Percentiles rank a stretch among this genome's conserved stretches.
phyloP scores from a whole-genome alignment of 495 filamentous ascomycete genomes.

The Trichoderma erinaceum region DNA sequence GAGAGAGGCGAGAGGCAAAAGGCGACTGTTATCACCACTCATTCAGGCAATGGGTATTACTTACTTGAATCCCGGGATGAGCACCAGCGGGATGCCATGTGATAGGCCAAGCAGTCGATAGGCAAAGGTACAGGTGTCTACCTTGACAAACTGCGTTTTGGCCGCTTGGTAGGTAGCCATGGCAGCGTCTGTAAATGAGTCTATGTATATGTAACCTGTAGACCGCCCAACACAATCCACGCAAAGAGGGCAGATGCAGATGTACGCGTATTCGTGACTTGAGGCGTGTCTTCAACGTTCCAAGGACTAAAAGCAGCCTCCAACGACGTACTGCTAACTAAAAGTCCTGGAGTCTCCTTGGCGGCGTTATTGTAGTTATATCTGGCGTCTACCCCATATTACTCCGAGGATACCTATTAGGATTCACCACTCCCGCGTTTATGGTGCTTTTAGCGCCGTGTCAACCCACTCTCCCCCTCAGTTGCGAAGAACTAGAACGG shows the following conservation, averaged over 20 bases:
- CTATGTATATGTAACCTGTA: background rate
- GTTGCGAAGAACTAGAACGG: too few relatives aligned
- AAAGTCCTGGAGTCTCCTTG: background rate
- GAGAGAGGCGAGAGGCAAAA: background rate
- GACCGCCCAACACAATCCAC: background rate
- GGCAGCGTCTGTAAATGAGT: background rate
- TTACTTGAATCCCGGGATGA: constrained; percentile 28
- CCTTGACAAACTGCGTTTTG: constrained; percentile 22
- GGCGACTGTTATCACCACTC: background rate
- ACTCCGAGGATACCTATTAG: background rate
- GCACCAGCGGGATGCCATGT: constrained; percentile 26
- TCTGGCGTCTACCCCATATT: background rate
- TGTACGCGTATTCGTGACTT: too few relatives aligned
- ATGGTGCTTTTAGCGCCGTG: background rate
- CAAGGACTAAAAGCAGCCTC: background rate
- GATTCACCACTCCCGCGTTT: background rate
- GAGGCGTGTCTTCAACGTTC: background rate
- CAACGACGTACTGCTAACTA: background rate
- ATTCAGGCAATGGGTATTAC: background rate
- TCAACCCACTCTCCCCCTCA: background rate
- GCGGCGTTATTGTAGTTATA: background rate
- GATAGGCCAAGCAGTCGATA: constrained; percentile 28
- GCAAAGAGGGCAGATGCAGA: background rate
- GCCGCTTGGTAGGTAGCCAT: constrained; percentile 27
- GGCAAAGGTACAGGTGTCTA: constrained; percentile 19